Percentiles rank a stretch among this genome's conserved stretches.
phyloP scores from a whole-genome alignment of 2,329 filamentous ascomycete genomes.

The Fusarium begoniae region DNA sequence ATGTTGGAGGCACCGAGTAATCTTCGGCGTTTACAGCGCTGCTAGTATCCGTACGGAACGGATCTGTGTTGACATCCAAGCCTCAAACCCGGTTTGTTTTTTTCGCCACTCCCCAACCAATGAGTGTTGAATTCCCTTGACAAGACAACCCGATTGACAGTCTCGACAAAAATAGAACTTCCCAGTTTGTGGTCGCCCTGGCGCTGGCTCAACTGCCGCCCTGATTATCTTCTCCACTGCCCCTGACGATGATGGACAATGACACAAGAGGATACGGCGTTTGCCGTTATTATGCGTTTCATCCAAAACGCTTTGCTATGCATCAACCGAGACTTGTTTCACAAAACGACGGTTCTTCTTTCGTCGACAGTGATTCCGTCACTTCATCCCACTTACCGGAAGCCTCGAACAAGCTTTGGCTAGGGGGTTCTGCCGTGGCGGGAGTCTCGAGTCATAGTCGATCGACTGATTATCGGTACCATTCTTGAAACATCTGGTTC shows the following conservation, averaged over 20 bases:
- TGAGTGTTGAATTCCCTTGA: neutral
- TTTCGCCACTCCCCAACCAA: conserved; percentile 31
- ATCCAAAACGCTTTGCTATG: conserved; percentile 10
- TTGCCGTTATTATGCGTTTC: conserved; percentile 10
- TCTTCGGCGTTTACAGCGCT: conserved; percentile 8
- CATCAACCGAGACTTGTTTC: conserved; percentile 28
- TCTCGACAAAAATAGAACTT: conserved; percentile 36
- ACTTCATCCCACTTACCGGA: conserved; percentile 14
- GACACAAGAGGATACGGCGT: conserved; percentile 8
- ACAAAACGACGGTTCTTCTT: conserved; percentile 10
- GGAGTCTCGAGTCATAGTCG: conserved; percentile 22
- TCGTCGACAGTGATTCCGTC: neutral
- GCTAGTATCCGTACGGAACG: neutral
- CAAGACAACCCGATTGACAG: conserved; percentile 17
- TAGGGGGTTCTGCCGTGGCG: conserved; percentile 2
- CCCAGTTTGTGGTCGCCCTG: neutral
- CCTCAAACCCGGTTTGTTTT: conserved; percentile 19
- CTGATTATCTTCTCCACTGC: conserved; percentile 38
- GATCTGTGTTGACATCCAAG: conserved; percentile 1
- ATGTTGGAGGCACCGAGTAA: neutral
- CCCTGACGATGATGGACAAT: conserved; percentile 37
- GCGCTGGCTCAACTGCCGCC: conserved; percentile 24
- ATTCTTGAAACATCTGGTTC: conserved; percentile 20
- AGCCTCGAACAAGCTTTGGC: conserved; percentile 24
- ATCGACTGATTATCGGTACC: conserved; percentile 1